Evolutionary conservation across 1,284 basidiomycete genomes (phyloP), one percentile per base, ranked within the genome.

Genomic region (Boletus subluridellus): DNA sequence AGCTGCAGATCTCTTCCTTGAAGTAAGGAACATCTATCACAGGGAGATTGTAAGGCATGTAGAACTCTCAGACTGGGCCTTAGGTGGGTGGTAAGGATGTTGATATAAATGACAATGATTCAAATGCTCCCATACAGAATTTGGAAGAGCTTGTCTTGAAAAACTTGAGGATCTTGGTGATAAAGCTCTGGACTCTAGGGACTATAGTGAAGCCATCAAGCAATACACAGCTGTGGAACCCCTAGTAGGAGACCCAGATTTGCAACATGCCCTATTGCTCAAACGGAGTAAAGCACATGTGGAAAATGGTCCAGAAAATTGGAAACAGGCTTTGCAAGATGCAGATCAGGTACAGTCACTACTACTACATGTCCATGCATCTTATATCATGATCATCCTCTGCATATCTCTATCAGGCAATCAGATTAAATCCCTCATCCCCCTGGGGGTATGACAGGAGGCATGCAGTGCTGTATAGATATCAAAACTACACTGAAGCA

Each of bases 271-370:
- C 5, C 55, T 59, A 14, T 11, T 59, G 1, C 49, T 59, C 32
- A 59, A 59, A 21, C n/a, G 56, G 6, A 59, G 58, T 11, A 21
- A n/a, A 8, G 49, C 49, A 12, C 39, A 48, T 44, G 14, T 7
- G 15, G 11, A 48, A 32, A 34, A 34, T 38, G 49, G 49, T 38
- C 28, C 21, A 26, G 28, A 28, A 10, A 57, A 49, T 17, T 45
- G 26, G 44, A 26, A 12, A 10, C 9, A 28, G 5, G 44, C 44
- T 15, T 12, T 45, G 15, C 15, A 10, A 45, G 44, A 45, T 28
- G 44, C 44, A 45, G 24, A 45, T 49, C 35, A 58, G 21, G 21
- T 21, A 21, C 21, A 21, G 21, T 21, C 21, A 21, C 21, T 21
- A 21, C 21, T 21, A 21, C 38, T 38, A 0, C 12, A 38, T 32